These are phyloP conservation scores for Kregervanrija delftensis DNA, from an alignment of 805 yeast genomes.

Conservation along the genomic window DNA sequence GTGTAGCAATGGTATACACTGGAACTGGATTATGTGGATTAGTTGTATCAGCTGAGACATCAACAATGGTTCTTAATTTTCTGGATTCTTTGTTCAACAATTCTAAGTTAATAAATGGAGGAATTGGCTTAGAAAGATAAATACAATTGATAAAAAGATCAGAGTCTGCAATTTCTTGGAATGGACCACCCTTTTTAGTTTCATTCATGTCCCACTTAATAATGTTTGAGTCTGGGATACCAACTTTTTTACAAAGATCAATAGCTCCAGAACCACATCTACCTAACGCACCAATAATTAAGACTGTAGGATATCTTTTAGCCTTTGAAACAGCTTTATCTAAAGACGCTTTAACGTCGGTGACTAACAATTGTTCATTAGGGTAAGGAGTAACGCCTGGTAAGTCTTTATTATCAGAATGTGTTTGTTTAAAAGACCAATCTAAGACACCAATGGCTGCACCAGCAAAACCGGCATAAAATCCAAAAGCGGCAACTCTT, in stretches of 20 bases:
- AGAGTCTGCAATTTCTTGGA: conserved; percentile 78
- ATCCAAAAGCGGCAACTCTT: conserved; percentile 99
- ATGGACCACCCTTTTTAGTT: conserved; percentile 96
- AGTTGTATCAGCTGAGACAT: conserved; percentile 97
- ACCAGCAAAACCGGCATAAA: conserved; percentile 99
- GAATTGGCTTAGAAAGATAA: conserved; percentile 85
- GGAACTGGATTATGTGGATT: conserved; percentile 98
- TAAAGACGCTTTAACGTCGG: conserved; percentile 59
- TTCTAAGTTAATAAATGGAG: conserved; percentile 78
- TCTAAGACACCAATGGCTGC: conserved; percentile 94
- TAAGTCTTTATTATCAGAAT: conserved; percentile 59
- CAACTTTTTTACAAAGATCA: conserved; percentile 72
- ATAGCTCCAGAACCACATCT: conserved; percentile 98
- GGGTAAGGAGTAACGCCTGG: conserved; percentile 79
- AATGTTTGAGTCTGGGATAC: conserved; percentile 80
- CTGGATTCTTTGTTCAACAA: conserved; percentile 60
- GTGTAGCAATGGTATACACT: conserved; percentile 84
- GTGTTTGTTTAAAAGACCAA: conserved; percentile 87
- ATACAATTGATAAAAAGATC: conserved; percentile 96
- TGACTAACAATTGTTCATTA: conserved; percentile 67
- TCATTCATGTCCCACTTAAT: conserved; percentile 96
- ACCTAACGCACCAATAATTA: conserved; percentile 95
- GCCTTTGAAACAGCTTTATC: conserved; percentile 50
- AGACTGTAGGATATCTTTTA: conserved; percentile 65
- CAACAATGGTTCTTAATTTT: conserved; percentile 86